These are phyloP conservation scores for Massariosphaeria phaeospora DNA, from an alignment of 495 filamentous ascomycete species.

Conservation along the genomic window DNA sequence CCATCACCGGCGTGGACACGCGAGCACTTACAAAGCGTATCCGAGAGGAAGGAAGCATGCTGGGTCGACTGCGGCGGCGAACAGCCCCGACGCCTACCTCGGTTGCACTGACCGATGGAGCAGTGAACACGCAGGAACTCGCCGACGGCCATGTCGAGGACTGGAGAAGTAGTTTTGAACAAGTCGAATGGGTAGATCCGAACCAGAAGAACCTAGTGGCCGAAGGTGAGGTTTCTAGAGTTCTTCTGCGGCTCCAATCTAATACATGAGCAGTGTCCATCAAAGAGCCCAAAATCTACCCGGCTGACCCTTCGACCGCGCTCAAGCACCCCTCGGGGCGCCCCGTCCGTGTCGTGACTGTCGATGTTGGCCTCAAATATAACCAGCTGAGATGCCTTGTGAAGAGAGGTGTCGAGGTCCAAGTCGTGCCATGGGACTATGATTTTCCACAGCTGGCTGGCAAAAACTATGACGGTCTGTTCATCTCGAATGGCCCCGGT, in stretches of 20 bases:
- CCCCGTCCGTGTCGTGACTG: constrained; percentile 75
- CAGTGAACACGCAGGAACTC: constrained; percentile 25
- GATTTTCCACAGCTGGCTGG: constrained; percentile 71
- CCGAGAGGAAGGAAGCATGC: constrained; percentile 90
- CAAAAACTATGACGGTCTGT: constrained; percentile 88
- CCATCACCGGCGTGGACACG: constrained; percentile 94
- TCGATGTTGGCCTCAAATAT: constrained; percentile 96
- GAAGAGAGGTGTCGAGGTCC: constrained; percentile 83
- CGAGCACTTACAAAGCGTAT: constrained; percentile 90
- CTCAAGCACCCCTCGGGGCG: constrained; percentile 83
- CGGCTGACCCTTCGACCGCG: constrained; percentile 59
- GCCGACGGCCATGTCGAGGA: constrained; percentile 40
- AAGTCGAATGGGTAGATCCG: constrained; percentile 81
- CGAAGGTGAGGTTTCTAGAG: constrained; percentile 67
- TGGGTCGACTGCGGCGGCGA: constrained; percentile 79
- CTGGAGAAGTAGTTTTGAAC: constrained; percentile 68
- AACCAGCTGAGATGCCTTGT: constrained; percentile 94
- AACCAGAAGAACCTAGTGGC: constrained; percentile 86
- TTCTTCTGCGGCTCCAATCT: constrained; percentile 10
- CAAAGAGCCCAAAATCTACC: constrained; percentile 72
- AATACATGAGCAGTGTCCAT: constrained; percentile 66
- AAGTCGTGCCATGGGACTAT: constrained; percentile 93
- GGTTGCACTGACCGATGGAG: constrained; percentile 22
- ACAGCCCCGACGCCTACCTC: constrained; percentile 46
- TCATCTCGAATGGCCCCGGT: constrained; percentile 95